phyloP scores from a whole-genome alignment of 1,284 basidiomycete species.

The Heliocybe sulcata region DNA sequence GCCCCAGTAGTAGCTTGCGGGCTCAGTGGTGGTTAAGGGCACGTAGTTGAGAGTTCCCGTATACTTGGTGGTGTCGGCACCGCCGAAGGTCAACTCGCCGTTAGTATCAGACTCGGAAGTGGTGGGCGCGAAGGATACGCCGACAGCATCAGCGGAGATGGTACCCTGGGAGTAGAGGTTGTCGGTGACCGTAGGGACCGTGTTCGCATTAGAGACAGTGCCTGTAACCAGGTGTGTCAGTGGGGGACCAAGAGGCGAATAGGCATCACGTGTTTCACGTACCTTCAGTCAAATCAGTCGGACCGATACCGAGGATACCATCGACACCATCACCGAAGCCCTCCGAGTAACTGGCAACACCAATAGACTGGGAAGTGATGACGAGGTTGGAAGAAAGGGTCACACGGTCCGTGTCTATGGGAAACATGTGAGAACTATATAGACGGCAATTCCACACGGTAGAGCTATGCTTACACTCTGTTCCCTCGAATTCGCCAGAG shows the following conservation, averaged over 20 bases:
- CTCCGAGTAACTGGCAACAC: constrained; percentile 37
- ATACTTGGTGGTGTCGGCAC: constrained; percentile 13
- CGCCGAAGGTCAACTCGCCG: constrained; percentile 23
- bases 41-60: constrained; percentile 17
- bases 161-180: constrained; percentile 32
- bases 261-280: no score
- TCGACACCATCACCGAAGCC: constrained; percentile 33
- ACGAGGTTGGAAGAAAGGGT: constrained; percentile 21
- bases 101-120: constrained; percentile 20
- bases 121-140: constrained; percentile 42
- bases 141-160: constrained; percentile 19
- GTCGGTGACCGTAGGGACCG: constrained; percentile 40
- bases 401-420: constrained; percentile 29
- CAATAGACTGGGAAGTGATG: constrained; percentile 43
- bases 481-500: constrained; percentile 41
- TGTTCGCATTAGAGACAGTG: constrained; percentile 23
- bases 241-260: no score
- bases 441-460: constrained; percentile 5
- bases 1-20: constrained; percentile 52
- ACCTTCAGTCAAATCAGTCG: constrained; percentile 31
- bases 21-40: constrained; percentile 37
- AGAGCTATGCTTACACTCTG: constrained; percentile 11
- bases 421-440: not conserved
- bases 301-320: constrained; percentile 49
- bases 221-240: constrained; percentile 11